Evolutionary conservation across 768 basidiomycete genomes (phyloP).

Genomic region (Kwoniella sp.): DNA sequence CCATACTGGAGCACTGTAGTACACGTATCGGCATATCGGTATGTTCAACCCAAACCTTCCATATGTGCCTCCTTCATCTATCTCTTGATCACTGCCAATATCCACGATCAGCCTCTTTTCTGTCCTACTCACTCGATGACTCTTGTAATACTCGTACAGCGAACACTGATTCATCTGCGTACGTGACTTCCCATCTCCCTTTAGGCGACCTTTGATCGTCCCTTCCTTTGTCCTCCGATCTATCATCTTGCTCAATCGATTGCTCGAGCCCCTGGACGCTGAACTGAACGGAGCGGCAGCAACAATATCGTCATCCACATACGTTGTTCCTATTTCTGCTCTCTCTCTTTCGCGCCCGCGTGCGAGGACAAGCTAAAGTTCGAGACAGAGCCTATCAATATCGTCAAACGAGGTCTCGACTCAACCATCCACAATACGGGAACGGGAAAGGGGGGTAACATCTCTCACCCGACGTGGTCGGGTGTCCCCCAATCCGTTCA

Average conservation of each 20-base stretch:
- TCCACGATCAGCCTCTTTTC: too few relatives aligned
- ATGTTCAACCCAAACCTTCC: too few relatives aligned
- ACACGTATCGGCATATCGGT: too few relatives aligned
- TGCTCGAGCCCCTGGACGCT: background rate
- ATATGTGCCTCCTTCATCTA: too few relatives aligned
- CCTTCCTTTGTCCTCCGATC: background rate
- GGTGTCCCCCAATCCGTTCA: constrained; percentile 2
- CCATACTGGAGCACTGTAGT: too few relatives aligned
- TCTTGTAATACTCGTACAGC: too few relatives aligned
- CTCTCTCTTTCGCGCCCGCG: too few relatives aligned
- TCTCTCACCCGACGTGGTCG: constrained; percentile 9
- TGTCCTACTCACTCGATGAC: too few relatives aligned
- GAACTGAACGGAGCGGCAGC: background rate
- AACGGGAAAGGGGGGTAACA: constrained; percentile 1
- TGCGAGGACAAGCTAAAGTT: background rate
- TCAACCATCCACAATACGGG: background rate
- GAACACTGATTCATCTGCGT: background rate
- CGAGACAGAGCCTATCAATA: background rate
- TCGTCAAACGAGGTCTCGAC: background rate
- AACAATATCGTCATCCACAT: background rate
- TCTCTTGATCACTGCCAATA: background rate
- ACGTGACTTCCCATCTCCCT: background rate
- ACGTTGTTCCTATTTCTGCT: too few relatives aligned
- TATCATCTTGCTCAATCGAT: background rate
- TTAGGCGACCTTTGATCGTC: background rate